These are phyloP conservation scores for Collybia sordida DNA, from an alignment of 768 basidiomycete genomes.

Conservation along the genomic window DNA sequence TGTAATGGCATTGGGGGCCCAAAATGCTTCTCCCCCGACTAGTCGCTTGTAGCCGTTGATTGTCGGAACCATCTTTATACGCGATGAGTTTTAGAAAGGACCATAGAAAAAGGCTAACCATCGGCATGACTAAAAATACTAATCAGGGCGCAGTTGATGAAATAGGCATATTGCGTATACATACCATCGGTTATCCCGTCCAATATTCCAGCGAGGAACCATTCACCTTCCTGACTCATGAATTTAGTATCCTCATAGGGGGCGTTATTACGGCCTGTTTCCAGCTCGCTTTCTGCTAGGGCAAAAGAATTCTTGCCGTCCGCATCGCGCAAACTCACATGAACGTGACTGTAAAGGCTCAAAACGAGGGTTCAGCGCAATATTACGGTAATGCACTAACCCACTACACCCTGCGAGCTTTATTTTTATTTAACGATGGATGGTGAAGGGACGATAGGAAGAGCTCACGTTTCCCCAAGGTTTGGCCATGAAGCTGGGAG, in stretches of 20 bases:
- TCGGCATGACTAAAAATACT: conserved; percentile 65
- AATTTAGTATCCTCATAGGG: conserved; percentile 80
- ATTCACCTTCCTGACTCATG: conserved; percentile 81
- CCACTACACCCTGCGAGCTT: conserved; percentile 96
- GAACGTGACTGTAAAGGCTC: conserved; percentile 65
- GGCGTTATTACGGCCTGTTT: conserved; percentile 67
- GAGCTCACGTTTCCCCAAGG: conserved; percentile 85
- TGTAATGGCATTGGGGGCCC: conserved; percentile 91
- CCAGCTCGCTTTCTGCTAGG: conserved; percentile 55
- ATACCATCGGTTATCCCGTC: conserved; percentile 87
- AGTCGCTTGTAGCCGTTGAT: conserved; percentile 98
- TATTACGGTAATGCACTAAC: conserved; percentile 35
- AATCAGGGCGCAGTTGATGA: not conserved
- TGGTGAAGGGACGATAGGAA: not conserved
- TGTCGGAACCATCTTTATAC: conserved; percentile 71
- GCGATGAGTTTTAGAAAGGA: not conserved
- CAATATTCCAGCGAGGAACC: conserved; percentile 92
- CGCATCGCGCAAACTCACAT: conserved; percentile 78
- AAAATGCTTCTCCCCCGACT: conserved; percentile 89
- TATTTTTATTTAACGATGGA: not conserved
- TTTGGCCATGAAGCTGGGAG: conserved; percentile 98
- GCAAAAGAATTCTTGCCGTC: conserved; percentile 82
- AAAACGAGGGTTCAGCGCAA: too few relatives aligned
- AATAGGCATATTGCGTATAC: conserved; percentile 17
- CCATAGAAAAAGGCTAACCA: conserved; percentile 42